Conservation (phyloP, 306 rosid genomes). For the Cucurbita moschata region DNA sequence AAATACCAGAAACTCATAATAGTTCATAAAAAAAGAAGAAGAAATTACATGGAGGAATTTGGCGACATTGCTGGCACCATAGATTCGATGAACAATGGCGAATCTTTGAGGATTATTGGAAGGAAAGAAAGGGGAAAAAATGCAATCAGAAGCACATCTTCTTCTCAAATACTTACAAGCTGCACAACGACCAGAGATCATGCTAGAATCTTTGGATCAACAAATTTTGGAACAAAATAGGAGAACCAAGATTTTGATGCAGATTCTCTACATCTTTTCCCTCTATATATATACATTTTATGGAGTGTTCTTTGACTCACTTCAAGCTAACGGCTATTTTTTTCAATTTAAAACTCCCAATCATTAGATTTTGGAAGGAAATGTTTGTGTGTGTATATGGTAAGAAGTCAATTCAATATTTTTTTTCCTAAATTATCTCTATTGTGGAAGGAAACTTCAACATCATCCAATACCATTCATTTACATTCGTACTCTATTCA, state of each 20-base stretch:
- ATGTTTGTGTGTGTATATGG: neutral
- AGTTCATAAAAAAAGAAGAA: no score
- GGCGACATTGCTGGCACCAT: conserved; percentile 65
- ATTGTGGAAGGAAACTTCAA: no score
- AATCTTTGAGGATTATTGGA: conserved; percentile 62
- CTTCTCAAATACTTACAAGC: conserved; percentile 73
- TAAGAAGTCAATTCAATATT: no score
- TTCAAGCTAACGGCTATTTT: neutral
- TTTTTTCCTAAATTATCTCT: neutral
- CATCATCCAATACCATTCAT: no score
- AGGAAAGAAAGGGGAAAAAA: conserved; percentile 61
- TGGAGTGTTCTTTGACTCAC: neutral
- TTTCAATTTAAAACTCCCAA: no score
- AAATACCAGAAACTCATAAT: no score
- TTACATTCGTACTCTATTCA: no score
- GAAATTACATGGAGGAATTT: conserved; percentile 52
- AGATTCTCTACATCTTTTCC: neutral
- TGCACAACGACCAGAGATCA: conserved; percentile 34
- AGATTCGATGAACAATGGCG: conserved; percentile 51
- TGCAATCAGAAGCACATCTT: conserved; percentile 53
- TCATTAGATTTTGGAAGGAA: neutral
- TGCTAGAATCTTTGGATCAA: neutral
- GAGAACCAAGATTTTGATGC: neutral
- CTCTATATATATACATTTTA: neutral
- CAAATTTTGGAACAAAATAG: neutral